Evolutionary conservation across 2,329 filamentous ascomycete genomes (phyloP), one percentile per base, ranked within the genome.

Genomic region (Beauveria asiatica): DNA sequence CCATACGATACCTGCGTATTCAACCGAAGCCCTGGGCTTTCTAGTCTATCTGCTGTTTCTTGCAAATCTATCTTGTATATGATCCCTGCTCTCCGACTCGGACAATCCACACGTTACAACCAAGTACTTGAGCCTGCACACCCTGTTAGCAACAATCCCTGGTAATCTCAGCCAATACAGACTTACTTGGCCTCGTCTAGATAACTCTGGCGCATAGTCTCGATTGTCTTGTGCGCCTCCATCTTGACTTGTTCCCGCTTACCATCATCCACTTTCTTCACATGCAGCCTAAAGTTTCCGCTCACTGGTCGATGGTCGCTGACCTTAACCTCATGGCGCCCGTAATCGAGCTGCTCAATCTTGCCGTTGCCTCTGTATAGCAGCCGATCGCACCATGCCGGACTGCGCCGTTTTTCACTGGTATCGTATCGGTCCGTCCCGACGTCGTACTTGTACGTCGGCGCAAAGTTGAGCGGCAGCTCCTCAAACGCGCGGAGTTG

Each of bases 371-470:
- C 91, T 23, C 92, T 83, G 70, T 91, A 96, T n/a, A 99, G 77
- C 42, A 99, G 76, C 41, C 94, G 85, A 76, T 99, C 94, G 72
- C 94, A 99, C 94, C 94, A 99, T 1, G 94, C 94, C 0, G 94
- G 94, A 23, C 90, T 88, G 54, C 94, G 84, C 72, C 90, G 90
- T 80, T 99, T 99, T 73, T 99, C 94, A 67, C 89, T 93, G 0
- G 89, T 88, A 71, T 99, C 94, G 72, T 97, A 99, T 7, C 85
- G 88, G 70, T 97, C 93, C 0, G 91, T 95, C 17, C 92, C 92
- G 0, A 97, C 91, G 67, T 99, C 94, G 72, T 99, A 99, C 72
- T 99, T 99, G 79, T 99, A 99, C 0, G 94, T 99, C 0, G 94
- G 94, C 8, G 91, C 87, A 71, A 99, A 99, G 0, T 85, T 88